Conservation (phyloP, 371 early-diverging fungal genomes). For the Cokeromyces recurvatus region DNA sequence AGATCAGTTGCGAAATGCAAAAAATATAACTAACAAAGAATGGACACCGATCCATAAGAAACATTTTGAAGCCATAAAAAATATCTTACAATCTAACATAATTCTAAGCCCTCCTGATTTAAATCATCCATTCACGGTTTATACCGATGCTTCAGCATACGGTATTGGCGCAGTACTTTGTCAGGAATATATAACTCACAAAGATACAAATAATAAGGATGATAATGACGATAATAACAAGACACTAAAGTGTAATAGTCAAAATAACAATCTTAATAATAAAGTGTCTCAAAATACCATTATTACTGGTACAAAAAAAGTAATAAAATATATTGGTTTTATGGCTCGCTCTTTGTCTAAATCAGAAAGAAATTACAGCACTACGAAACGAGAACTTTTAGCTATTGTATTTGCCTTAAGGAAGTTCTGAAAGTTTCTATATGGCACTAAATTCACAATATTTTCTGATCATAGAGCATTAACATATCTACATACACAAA, state of each 20-base stretch:
- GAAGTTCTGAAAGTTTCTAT: conserved; percentile 26
- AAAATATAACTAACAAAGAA: background rate
- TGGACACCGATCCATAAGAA: conserved; percentile 7
- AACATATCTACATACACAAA: conserved; percentile 15
- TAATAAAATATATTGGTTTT: conserved; percentile 16
- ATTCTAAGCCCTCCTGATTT: conserved; percentile 21
- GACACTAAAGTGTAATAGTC: background rate
- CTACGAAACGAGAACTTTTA: background rate
- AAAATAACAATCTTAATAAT: no score
- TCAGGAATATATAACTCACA: conserved; percentile 11
- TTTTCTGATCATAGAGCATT: conserved; percentile 20
- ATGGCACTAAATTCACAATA: conserved; percentile 16
- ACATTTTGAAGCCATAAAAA: conserved; percentile 10
- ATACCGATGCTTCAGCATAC: conserved; percentile 36
- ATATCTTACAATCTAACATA: background rate
- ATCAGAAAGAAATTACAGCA: background rate
- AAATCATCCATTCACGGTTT: conserved; percentile 20
- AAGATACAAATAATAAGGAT: no score
- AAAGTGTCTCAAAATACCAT: no score
- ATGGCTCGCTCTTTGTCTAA: conserved; percentile 2
- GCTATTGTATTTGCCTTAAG: conserved; percentile 17
- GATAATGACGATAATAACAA: no score
- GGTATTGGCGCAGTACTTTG: conserved; percentile 35
- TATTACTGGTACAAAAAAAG: no score
- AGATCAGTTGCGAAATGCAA: conserved; percentile 10